These are phyloP conservation scores for Didymella sp. DNA, from an alignment of 2,329 filamentous ascomycete species.

Conservation along the genomic window DNA sequence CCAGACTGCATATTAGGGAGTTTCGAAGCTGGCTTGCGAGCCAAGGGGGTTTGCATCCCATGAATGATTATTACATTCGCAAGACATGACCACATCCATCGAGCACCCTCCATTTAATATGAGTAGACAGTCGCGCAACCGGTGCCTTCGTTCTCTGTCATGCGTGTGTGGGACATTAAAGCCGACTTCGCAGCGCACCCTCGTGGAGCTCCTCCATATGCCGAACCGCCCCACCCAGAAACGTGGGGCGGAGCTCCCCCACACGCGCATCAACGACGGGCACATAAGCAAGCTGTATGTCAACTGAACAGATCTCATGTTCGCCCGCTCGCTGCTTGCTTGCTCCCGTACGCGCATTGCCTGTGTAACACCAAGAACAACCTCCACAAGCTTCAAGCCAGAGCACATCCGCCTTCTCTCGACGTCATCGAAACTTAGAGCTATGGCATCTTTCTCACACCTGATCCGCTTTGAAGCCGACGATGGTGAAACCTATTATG, in stretches of 20 bases:
- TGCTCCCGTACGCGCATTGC: conserved; percentile 3
- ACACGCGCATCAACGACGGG: conserved; percentile 3
- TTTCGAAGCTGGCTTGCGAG: conserved; percentile 4
- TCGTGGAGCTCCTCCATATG: conserved; percentile 10
- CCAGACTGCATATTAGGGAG: conserved; percentile 16
- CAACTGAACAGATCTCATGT: neutral
- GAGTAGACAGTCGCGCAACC: no score
- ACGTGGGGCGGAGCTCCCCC: conserved; percentile 18
- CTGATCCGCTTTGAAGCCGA: conserved; percentile 44
- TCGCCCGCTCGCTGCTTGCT: neutral
- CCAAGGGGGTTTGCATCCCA: neutral
- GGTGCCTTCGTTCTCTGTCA: neutral
- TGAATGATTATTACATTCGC: neutral
- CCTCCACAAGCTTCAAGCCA: neutral
- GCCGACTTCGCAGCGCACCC: neutral
- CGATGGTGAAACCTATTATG: conserved; percentile 41
- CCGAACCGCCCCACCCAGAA: conserved; percentile 7
- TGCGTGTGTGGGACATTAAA: neutral
- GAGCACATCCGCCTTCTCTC: neutral
- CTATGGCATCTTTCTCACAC: conserved; percentile 41
- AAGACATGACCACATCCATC: neutral
- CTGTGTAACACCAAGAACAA: neutral
- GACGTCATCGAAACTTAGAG: conserved; percentile 7
- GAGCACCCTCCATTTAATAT: no score
- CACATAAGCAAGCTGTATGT: conserved; percentile 7